Percentiles rank a stretch among this genome's conserved stretches.
phyloP scores from a whole-genome alignment of 164 flowering plant species.

The Hamamelis virginiana region DNA sequence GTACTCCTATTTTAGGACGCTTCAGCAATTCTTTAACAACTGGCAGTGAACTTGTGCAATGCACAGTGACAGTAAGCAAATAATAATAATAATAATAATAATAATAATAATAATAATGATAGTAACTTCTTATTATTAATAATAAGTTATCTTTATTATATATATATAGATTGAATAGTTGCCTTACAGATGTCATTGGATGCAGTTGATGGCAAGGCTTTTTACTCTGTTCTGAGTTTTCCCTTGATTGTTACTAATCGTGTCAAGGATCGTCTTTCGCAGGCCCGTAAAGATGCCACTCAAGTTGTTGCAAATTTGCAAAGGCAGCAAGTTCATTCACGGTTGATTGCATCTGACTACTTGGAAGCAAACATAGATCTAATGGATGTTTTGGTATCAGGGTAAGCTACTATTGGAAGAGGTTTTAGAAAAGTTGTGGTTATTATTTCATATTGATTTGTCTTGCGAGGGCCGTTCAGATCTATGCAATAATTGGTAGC shows the following conservation, averaged over 20 bases:
- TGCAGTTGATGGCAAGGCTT: background rate
- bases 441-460: no score
- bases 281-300: constrained; percentile 97
- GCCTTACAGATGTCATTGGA: background rate
- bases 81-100: no score
- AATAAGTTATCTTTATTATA: no score
- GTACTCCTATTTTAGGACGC: background rate
- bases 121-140: no score
- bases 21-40: no score
- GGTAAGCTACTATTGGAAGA: constrained; percentile 44
- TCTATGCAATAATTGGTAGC: no score
- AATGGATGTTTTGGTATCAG: constrained; percentile 70
- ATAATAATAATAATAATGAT: no score
- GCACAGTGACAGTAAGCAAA: no score
- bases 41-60: no score
- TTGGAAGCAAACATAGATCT: constrained; percentile 90
- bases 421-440: no score
- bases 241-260: constrained; percentile 4
- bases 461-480: no score
- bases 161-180: no score
- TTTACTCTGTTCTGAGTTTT: background rate
- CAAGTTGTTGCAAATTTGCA: constrained; percentile 98
- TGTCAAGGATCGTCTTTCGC: constrained; percentile 20
- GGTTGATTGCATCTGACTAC: constrained; percentile 92
- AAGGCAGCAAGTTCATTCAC: constrained; percentile 92